phyloP scores from a whole-genome alignment of 257 asterid genomes.

The Capsicum rhomboideum region DNA sequence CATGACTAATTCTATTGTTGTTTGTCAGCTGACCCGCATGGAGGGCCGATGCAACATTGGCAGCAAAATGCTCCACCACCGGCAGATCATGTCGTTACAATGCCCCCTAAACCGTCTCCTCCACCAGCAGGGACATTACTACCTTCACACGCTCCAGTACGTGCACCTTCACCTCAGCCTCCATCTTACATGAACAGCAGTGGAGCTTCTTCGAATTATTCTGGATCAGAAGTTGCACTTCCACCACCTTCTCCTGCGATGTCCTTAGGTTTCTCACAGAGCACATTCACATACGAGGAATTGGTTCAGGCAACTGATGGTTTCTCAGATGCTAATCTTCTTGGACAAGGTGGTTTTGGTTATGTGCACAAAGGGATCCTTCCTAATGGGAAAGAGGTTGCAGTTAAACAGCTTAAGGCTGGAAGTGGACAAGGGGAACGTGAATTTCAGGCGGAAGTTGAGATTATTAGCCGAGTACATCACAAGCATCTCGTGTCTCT shows the following conservation, averaged over 20 bases:
- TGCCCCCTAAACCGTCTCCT: conserved; percentile 18
- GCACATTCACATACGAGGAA: conserved; percentile 73
- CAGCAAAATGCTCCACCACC: conserved; percentile 25
- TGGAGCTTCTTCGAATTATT: conserved; percentile 67
- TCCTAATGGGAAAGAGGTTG: conserved; percentile 83
- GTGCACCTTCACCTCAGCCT: conserved; percentile 39
- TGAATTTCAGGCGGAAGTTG: conserved; percentile 93
- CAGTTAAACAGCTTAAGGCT: conserved; percentile 78
- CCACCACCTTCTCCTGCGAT: conserved; percentile 62
- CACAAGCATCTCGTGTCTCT: conserved; percentile 90
- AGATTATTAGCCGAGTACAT: conserved; percentile 92
- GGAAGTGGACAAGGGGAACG: conserved; percentile 97
- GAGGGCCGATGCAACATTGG: conserved; percentile 19
- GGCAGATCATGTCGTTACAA: conserved; percentile 4
- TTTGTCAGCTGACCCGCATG: conserved; percentile 21
- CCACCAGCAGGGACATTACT: conserved; percentile 11
- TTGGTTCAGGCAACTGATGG: conserved; percentile 88
- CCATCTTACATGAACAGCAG: conserved; percentile 49
- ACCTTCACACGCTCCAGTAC: conserved; percentile 22
- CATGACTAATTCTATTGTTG: background rate
- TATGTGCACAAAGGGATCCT: conserved; percentile 84
- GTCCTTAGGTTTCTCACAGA: conserved; percentile 56
- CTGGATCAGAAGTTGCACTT: conserved; percentile 45
- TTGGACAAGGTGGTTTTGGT: conserved; percentile 98
- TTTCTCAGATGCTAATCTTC: conserved; percentile 79